Conservation (phyloP, 768 basidiomycete species). For the Cytidiella melzeri region DNA sequence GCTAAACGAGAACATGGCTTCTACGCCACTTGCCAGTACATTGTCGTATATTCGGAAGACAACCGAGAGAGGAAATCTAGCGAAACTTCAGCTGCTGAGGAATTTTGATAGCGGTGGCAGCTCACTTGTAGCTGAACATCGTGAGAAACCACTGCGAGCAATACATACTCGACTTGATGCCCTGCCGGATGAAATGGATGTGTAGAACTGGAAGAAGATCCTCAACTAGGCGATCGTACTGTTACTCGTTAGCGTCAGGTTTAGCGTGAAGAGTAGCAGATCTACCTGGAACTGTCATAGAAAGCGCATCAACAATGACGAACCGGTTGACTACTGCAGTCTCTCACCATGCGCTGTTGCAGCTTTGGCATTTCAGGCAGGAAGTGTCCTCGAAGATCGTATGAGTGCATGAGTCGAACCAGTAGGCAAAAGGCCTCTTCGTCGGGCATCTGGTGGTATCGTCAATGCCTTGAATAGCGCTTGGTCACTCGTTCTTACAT, state of each 20-base stretch:
- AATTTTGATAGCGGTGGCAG: no score
- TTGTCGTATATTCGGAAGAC: conserved; percentile 97
- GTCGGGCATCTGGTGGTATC: conserved; percentile 81
- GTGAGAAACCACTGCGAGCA: conserved; percentile 99
- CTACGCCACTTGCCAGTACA: conserved; percentile 93
- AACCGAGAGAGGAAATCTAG: conserved; percentile 86
- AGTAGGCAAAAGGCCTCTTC: conserved; percentile 97
- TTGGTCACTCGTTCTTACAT: conserved; percentile 41
- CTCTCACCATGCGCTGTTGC: conserved; percentile 75
- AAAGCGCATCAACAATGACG: neutral
- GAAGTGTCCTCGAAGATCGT: conserved; percentile 94
- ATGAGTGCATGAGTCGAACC: conserved; percentile 92
- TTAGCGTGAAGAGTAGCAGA: neutral
- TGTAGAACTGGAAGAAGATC: conserved; percentile 90
- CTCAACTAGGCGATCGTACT: conserved; percentile 94
- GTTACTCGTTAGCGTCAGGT: conserved; percentile 8
- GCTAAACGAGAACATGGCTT: conserved; percentile 95
- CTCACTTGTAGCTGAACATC: conserved; percentile 88
- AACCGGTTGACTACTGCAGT: conserved; percentile 18
- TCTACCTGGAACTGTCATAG: conserved; percentile 53
- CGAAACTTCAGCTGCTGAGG: neutral
- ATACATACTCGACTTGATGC: conserved; percentile 96
- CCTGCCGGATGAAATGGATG: conserved; percentile 88
- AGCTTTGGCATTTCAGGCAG: conserved; percentile 99
- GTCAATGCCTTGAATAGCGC: neutral